Percentiles rank a stretch among this genome's conserved stretches.
These are phyloP conservation scores for Lepidopterella palustris DNA, from an alignment of 495 filamentous ascomycete species.

Conservation along the genomic window DNA sequence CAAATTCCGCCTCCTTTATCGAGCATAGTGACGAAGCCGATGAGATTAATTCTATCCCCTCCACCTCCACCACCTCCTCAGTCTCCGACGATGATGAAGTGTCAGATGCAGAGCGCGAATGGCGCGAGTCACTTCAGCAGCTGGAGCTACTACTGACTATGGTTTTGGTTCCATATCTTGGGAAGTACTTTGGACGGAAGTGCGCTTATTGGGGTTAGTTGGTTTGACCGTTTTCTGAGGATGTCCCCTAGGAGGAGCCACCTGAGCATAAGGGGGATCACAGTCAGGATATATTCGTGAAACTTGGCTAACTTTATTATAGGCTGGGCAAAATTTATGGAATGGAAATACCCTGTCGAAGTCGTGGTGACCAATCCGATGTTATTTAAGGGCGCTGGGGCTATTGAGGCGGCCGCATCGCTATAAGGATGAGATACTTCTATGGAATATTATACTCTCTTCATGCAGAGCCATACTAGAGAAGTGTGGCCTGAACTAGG, in stretches of 20 bases:
- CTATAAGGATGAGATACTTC: slow-evolving; percentile 42
- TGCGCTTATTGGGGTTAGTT: slow-evolving; percentile 93
- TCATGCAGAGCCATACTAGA: too few relatives aligned
- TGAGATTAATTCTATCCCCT: slow-evolving; percentile 74
- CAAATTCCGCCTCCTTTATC: slow-evolving; percentile 27
- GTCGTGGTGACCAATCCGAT: slow-evolving; percentile 50
- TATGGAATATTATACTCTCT: neutral
- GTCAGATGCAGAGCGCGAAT: slow-evolving; percentile 74
- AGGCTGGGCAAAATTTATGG: slow-evolving; percentile 71
- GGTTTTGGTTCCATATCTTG: slow-evolving; percentile 86
- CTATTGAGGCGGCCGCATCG: slow-evolving; percentile 61
- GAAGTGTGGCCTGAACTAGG: too few relatives aligned
- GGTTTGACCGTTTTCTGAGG: neutral
- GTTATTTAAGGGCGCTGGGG: slow-evolving; percentile 61
- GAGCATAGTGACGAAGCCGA: slow-evolving; percentile 40
- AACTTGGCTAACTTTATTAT: slow-evolving; percentile 5
- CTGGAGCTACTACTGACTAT: slow-evolving; percentile 86
- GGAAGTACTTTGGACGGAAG: slow-evolving; percentile 86
- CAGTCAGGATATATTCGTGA: too few relatives aligned
- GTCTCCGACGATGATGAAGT: slow-evolving; percentile 37
- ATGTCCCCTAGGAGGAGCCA: too few relatives aligned
- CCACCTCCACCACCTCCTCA: slow-evolving; percentile 56
- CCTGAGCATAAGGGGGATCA: too few relatives aligned
- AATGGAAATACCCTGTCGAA: slow-evolving; percentile 70
- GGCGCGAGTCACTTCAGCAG: slow-evolving; percentile 89